Percentiles rank a stretch among this genome's conserved stretches.
These are phyloP conservation scores for Enterocytospora artemiae DNA, from an alignment of 371 early-diverging fungal genomes.

Conservation along the genomic window DNA sequence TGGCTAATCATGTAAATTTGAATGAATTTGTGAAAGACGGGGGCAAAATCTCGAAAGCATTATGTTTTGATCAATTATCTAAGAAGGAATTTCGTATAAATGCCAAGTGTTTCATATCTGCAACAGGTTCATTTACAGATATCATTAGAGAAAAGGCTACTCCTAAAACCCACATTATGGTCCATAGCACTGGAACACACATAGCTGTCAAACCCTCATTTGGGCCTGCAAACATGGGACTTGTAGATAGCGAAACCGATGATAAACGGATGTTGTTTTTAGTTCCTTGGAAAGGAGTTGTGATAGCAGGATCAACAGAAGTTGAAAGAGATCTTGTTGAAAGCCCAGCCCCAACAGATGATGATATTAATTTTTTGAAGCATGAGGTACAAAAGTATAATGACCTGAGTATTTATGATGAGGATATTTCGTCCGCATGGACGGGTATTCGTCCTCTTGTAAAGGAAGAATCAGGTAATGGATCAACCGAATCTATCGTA, in stretches of 20 bases:
- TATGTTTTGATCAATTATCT: constrained; percentile 69
- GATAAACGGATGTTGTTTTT: constrained; percentile 96
- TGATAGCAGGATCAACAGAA: constrained; percentile 95
- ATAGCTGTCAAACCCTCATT: constrained; percentile 83
- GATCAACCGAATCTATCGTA: constrained; percentile 77
- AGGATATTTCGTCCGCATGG: constrained; percentile 90
- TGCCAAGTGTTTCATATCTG: constrained; percentile 84
- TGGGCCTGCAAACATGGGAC: constrained; percentile 79
- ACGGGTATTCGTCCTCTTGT: constrained; percentile 92
- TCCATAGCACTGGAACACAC: constrained; percentile 87
- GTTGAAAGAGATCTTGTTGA: constrained; percentile 68
- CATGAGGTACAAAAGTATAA: constrained; percentile 79
- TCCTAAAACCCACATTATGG: constrained; percentile 73
- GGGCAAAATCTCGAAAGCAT: constrained; percentile 67
- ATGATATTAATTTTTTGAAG: constrained; percentile 85
- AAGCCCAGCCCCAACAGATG: constrained; percentile 73
- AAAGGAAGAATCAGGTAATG: constrained; percentile 72
- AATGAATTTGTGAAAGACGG: constrained; percentile 66
- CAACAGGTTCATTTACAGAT: constrained; percentile 67
- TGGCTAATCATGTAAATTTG: constrained; percentile 86
- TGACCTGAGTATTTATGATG: constrained; percentile 76
- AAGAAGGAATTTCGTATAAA: constrained; percentile 74
- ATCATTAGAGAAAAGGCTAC: constrained; percentile 71
- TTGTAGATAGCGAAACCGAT: constrained; percentile 84
- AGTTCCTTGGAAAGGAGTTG: constrained; percentile 89